These are phyloP conservation scores for Teunomyces lycoperdinae DNA, from an alignment of 805 yeast genomes.

Conservation along the genomic window DNA sequence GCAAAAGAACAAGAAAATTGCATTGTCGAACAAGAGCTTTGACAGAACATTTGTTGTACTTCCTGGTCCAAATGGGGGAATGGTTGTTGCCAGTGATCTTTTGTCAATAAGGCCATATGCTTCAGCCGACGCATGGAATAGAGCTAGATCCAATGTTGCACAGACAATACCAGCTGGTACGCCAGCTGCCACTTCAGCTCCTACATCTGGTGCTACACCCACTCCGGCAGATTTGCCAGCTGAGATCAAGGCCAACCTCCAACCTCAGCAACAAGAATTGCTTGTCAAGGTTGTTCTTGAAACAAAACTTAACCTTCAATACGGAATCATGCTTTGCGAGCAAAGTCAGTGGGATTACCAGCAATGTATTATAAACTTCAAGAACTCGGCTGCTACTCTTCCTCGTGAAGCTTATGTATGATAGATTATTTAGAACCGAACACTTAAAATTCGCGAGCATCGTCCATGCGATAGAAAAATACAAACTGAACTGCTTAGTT, in stretches of 20 bases:
- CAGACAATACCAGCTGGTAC: conserved; percentile 9
- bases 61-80: conserved; percentile 61
- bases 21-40: conserved; percentile 66
- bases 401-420: conserved; percentile 39
- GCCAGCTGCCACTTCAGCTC: conserved; percentile 6
- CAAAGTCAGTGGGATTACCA: conserved; percentile 84
- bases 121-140: conserved; percentile 56
- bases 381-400: conserved; percentile 54
- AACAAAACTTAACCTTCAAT: conserved; percentile 76
- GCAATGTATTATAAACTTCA: conserved; percentile 66
- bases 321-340: conserved; percentile 77
- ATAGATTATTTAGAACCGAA: conserved; percentile 1
- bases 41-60: conserved; percentile 83
- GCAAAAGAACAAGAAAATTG: conserved; percentile 27
- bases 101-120: conserved; percentile 63
- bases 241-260: conserved; percentile 50
- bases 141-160: conserved; percentile 5
- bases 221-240: conserved; percentile 49
- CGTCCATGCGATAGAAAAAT: background rate
- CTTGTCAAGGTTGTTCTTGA: conserved; percentile 63
- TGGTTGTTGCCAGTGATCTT: conserved; percentile 86
- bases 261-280: conserved; percentile 58
- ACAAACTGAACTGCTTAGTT: background rate
- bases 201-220: conserved; percentile 16
- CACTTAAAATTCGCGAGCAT: background rate